A percentile compares a stretch with the other conserved stretches of the same genome.
These are phyloP conservation scores for Pythium folliculosum DNA, from an alignment of 352 stramenopile genomes.

Conservation along the genomic window DNA sequence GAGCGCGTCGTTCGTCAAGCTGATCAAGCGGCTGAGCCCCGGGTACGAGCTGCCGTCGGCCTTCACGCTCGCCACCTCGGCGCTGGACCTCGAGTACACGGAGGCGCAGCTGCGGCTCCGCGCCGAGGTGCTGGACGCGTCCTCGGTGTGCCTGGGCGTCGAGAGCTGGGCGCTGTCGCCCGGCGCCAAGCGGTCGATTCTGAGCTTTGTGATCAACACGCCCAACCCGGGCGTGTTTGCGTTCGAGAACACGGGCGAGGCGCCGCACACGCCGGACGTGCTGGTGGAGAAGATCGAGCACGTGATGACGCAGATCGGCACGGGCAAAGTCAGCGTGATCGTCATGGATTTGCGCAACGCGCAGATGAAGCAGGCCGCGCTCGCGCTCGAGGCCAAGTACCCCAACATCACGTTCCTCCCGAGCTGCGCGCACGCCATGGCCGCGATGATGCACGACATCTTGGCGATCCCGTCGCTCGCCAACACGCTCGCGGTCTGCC, in stretches of 20 bases:
- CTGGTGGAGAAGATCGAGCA: conserved; percentile 61
- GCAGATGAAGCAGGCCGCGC: conserved; percentile 55
- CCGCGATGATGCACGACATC: conserved; percentile 60
- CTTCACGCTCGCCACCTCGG: conserved; percentile 46
- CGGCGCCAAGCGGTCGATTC: conserved; percentile 39
- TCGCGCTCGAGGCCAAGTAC: conserved; percentile 56
- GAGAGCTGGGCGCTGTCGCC: conserved; percentile 43
- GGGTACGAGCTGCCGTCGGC: conserved; percentile 53
- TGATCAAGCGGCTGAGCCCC: conserved; percentile 63
- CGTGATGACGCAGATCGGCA: conserved; percentile 60
- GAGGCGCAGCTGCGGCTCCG: conserved; percentile 61
- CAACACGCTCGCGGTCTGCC: conserved; percentile 42
- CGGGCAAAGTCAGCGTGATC: conserved; percentile 52
- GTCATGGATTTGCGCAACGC: conserved; percentile 54
- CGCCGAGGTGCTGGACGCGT: conserved; percentile 53
- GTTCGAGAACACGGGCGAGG: conserved; percentile 59
- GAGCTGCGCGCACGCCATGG: conserved; percentile 63
- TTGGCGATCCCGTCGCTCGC: conserved; percentile 46
- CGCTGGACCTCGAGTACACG: conserved; percentile 65
- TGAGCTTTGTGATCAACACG: conserved; percentile 62
- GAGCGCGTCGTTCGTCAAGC: conserved; percentile 54
- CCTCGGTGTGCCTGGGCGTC: conserved; percentile 50
- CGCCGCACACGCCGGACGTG: conserved; percentile 45
- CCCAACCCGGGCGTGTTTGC: conserved; percentile 51
- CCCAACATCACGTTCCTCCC: conserved; percentile 62